Percentiles rank a stretch among this genome's conserved stretches.
phyloP scores from a whole-genome alignment of 2,329 filamentous ascomycete genomes.

The Exophiala phaeomuriformis region DNA sequence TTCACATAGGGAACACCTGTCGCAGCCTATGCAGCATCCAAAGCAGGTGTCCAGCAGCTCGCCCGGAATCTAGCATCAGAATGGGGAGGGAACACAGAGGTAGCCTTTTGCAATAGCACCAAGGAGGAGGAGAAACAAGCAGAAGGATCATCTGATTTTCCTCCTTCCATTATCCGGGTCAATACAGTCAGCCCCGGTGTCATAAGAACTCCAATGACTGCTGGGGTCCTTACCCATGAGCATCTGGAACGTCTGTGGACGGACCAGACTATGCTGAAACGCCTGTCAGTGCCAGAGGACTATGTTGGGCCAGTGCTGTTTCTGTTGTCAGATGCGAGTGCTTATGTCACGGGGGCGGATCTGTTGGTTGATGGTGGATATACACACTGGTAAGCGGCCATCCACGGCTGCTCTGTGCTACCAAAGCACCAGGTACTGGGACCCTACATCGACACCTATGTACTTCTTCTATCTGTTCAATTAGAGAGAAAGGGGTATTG shows the following conservation, averaged over 20 bases:
- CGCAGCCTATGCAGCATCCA: conserved; percentile 62
- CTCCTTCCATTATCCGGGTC: conserved; percentile 38
- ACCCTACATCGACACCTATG: no score
- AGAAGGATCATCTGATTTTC: conserved; percentile 45
- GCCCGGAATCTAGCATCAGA: conserved; percentile 58
- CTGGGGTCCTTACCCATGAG: conserved; percentile 10
- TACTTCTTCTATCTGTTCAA: no score
- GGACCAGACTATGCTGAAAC: conserved; percentile 74
- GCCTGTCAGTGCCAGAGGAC: conserved; percentile 59
- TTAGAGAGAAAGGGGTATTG: no score
- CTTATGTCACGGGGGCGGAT: conserved; percentile 69
- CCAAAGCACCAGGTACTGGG: no score
- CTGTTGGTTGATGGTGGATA: conserved; percentile 72
- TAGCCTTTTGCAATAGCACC: no score
- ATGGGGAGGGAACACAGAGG: conserved; percentile 41
- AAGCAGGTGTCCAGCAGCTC: conserved; percentile 59
- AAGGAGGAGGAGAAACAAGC: no score
- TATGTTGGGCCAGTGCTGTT: conserved; percentile 60
- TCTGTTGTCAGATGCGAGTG: conserved; percentile 71
- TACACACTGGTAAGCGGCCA: background rate
- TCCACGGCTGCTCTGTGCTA: background rate
- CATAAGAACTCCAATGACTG: conserved; percentile 15
- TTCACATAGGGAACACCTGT: background rate
- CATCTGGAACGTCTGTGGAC: conserved; percentile 56
- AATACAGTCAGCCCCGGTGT: conserved; percentile 46